Percentiles rank a stretch among this genome's conserved stretches.
Conservation (phyloP, 1,139 yeast genomes). For the Debaryomycetaceae sp. region DNA sequence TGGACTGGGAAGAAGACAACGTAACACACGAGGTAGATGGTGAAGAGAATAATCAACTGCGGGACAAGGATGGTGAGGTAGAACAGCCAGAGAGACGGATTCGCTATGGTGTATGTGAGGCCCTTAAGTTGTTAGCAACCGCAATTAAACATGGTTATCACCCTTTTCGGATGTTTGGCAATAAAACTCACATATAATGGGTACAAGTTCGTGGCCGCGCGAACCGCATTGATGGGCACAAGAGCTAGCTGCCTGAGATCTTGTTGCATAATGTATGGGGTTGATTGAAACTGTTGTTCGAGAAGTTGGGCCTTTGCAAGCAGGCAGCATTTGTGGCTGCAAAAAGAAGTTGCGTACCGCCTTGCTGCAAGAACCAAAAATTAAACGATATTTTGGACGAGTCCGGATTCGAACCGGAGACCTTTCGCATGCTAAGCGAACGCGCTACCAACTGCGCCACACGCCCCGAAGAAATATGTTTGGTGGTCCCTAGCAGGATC, state of each 20-base stretch:
- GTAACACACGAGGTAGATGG: conserved; percentile 38
- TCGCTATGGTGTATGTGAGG: conserved; percentile 25
- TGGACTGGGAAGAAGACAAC: conserved; percentile 45
- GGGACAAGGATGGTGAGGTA: conserved; percentile 48
- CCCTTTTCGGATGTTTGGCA: neutral
- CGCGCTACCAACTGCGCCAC: conserved; percentile 95
- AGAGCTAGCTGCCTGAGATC: conserved; percentile 5
- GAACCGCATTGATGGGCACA: conserved; percentile 14
- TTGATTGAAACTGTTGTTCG: too few species aligned
- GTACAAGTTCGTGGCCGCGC: conserved; percentile 22
- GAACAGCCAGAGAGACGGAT: conserved; percentile 49
- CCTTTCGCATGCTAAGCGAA: conserved; percentile 88
- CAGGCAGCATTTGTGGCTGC: conserved; percentile 5
- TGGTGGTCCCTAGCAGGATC: conserved; percentile 80
- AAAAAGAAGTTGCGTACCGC: conserved; percentile 4
- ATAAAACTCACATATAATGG: conserved; percentile 22
- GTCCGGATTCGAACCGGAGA: conserved; percentile 90
- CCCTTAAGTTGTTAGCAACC: neutral
- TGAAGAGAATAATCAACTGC: conserved; percentile 38
- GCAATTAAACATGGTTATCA: neutral
- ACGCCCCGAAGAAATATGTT: conserved; percentile 53
- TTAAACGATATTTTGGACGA: conserved; percentile 62
- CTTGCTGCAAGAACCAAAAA: conserved; percentile 8
- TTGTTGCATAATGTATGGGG: too few species aligned
- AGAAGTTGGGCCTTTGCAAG: too few species aligned